Evolutionary conservation across 2,329 filamentous ascomycete species (phyloP), one percentile per base, ranked within the genome.

Genomic region (Elsinoe perseae): DNA sequence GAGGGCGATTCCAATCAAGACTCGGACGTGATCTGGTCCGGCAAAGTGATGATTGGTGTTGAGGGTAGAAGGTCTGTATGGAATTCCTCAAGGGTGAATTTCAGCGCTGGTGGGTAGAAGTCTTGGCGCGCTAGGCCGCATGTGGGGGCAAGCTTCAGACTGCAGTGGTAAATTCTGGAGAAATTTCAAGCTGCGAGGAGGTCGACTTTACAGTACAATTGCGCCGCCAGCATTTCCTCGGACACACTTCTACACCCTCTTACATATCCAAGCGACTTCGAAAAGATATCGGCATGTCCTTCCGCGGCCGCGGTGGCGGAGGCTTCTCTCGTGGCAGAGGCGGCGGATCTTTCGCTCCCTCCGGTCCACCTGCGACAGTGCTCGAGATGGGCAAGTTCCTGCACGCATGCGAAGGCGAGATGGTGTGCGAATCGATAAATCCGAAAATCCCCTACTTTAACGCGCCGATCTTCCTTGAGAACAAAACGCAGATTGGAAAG

Each of bases 391-490:
- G 93, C 73, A 83, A 82, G 63, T 95, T 97, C 75, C 75, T 96
- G 71, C 93, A 98, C 77, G 85, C 90, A 58, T 92, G 88, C 76
- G 93, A 98, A 75, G 92, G 92, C 72, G 93, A 98, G 75, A 93
- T 98, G 81, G 86, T 98, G 65, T 96, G 92, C 86, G 85, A 90
- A 74, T 95, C 88, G 64, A 86, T 87, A 74, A 97, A 96, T 79
- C 78, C 86, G 66, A 97, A 97, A 77, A 86, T 98, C 62, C 93
- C 93, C 60, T 95, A 95, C 78, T 98, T 98, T 85, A 97, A 96
- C 79, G 93, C 93, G 60, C 90, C 90, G 64, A 95, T 98, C 73
- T 98, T 93, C 77, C 86, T 97, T 67, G 92, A 97, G 81, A 98
- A 97, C 80, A 98, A 97, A 81, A 87, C 86, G 69, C 61, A 71